Evolutionary conservation across 2,329 filamentous ascomycete species (phyloP), one percentile per base, ranked within the genome.

Genomic region (Talaromyces sp.): DNA sequence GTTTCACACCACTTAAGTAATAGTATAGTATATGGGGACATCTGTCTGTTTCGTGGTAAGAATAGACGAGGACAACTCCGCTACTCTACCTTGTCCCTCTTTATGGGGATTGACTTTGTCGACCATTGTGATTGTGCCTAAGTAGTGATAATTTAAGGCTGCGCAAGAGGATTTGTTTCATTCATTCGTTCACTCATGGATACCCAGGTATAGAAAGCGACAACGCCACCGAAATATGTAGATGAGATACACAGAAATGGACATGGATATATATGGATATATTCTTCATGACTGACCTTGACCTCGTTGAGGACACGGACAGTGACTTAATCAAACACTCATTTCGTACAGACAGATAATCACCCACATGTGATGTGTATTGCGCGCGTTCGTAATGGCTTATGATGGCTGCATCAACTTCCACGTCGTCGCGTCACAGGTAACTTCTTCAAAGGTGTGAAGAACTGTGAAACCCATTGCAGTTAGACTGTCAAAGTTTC

Each of bases 391-490:
- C 22, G 24, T 3, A 41, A 59, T 27, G 16, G 24, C 22, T 45
- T 8, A 59, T 14, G 56, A 59, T 9, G 81, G 75, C 63, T 82
- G 80, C 71, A 84, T 82, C 78, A 84, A 81, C 1, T 81, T 85
- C 85, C 85, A 88, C 8, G 84, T 87, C 59, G 84, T 82, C 52
- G 85, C 85, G 74, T 90, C 87, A 71, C 85, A 88, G 66, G 88
- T 90, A 62, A 95, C 85, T 76, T 96, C 91, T 72, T 96, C 92
- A 75, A 93, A 96, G 47, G 85, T 88, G 77, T 94, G 90, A 67
- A 93, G 79, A 52, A 91, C 85, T 68, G 87, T 87, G 73, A 96
- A 96, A 1, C 92, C 92, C 89, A 96, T 92, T 0, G 87, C 87
- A 63, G 88, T 83, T 65, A 96, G 80, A 41, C 88, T 87, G 75